Percentiles rank a stretch among this genome's conserved stretches.
These are phyloP conservation scores for Picea mariana DNA, from an alignment of 83 land plant genomes.

Conservation along the genomic window DNA sequence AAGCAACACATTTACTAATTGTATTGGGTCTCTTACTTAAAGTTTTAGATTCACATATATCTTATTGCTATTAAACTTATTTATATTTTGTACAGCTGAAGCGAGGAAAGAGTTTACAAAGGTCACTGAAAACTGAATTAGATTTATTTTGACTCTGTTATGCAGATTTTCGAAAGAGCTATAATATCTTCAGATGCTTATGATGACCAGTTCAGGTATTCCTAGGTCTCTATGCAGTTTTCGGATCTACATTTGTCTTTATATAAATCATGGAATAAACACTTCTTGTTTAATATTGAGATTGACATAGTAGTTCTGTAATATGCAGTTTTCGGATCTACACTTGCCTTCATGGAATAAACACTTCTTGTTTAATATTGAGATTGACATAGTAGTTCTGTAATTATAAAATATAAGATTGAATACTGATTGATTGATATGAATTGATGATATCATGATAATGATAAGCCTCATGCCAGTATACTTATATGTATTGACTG, in stretches of 20 bases:
- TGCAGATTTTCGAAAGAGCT: slow-evolving; percentile 97
- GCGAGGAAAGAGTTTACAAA: neutral
- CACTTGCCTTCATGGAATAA: neutral
- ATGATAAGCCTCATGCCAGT: too few relatives aligned
- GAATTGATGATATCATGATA: too few relatives aligned
- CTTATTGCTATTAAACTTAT: neutral
- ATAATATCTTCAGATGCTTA: slow-evolving; percentile 89
- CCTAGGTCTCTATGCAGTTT: neutral
- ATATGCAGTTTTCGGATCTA: neutral
- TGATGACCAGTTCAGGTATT: slow-evolving; percentile 94
- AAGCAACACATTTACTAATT: neutral
- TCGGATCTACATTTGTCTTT: neutral
- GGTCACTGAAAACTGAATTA: neutral
- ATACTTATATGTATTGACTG: too few relatives aligned
- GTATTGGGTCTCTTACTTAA: neutral
- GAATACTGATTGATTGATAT: too few relatives aligned
- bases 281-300: too few relatives aligned
- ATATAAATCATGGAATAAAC: neutral
- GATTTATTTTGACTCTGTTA: neutral
- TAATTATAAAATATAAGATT: too few relatives aligned
- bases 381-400: too few relatives aligned
- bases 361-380: too few relatives aligned
- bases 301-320: too few relatives aligned
- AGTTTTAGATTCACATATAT: too few relatives aligned
- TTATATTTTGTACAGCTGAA: neutral